Evolutionary conservation across 2,329 filamentous ascomycete species (phyloP).

Genomic region (Cercospora canescens): DNA sequence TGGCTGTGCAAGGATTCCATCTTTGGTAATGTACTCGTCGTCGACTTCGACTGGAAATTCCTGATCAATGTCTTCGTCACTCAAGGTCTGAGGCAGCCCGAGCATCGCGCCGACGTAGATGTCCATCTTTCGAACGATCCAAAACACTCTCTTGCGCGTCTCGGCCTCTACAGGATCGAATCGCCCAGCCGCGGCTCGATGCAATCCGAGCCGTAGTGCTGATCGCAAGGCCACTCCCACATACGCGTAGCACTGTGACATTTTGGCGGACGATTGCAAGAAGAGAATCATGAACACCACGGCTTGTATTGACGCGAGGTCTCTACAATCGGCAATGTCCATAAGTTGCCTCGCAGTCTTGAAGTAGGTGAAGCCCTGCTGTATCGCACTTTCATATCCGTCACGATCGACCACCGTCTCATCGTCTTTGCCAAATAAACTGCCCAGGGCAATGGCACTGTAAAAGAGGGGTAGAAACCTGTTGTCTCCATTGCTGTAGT

Average conservation of each 20-base stretch:
- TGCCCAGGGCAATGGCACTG: conserved; percentile 49
- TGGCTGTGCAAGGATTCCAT: conserved; percentile 55
- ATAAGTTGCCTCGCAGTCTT: conserved; percentile 49
- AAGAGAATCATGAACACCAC: conserved; percentile 57
- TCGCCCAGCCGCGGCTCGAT: conserved; percentile 48
- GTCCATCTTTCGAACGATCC: conserved; percentile 53
- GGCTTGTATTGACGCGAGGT: conserved; percentile 52
- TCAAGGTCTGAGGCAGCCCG: conserved; percentile 50
- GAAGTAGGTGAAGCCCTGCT: conserved; percentile 54
- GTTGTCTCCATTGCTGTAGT: conserved; percentile 48
- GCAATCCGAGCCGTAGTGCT: conserved; percentile 52
- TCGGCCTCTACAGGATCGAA: conserved; percentile 52
- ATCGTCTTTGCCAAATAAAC: conserved; percentile 47
- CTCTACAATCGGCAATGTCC: conserved; percentile 55
- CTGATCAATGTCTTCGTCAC: conserved; percentile 65
- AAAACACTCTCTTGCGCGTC: conserved; percentile 53
- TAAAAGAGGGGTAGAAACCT: conserved; percentile 51
- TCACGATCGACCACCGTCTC: conserved; percentile 37
- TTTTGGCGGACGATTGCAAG: conserved; percentile 53
- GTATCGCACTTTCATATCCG: conserved; percentile 48
- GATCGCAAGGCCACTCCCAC: conserved; percentile 54
- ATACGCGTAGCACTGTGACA: conserved; percentile 55
- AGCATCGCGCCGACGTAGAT: conserved; percentile 54
- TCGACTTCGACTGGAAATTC: conserved; percentile 91
- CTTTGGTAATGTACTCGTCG: conserved; percentile 53